phyloP scores from a whole-genome alignment of 2,329 filamentous ascomycete species.

The Escovopsis sp. region DNA sequence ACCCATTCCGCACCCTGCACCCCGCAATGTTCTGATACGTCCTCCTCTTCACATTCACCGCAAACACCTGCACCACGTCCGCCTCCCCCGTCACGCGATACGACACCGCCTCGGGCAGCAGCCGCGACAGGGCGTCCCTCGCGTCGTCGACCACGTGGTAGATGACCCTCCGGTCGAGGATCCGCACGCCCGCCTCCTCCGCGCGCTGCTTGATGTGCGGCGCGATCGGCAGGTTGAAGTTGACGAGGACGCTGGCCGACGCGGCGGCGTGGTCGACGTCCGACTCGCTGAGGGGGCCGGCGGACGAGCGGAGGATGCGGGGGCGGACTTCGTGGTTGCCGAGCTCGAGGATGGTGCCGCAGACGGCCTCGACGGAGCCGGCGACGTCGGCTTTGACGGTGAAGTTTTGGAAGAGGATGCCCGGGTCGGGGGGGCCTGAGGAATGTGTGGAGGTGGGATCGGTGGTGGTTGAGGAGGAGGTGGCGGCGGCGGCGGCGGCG shows the following conservation, averaged over 20 bases:
- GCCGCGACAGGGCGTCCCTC: conserved; percentile 49
- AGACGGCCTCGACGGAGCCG: conserved; percentile 83
- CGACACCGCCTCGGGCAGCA: conserved; percentile 50
- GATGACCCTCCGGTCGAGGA: conserved; percentile 78
- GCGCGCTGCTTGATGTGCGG: conserved; percentile 55
- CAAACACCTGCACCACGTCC: conserved; percentile 68
- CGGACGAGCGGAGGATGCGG: conserved; percentile 58
- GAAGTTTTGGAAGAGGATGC: conserved; percentile 52
- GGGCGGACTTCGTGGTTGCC: conserved; percentile 74
- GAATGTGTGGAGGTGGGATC: conserved; percentile 21
- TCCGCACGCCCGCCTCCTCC: conserved; percentile 52
- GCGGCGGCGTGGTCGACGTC: conserved; percentile 78
- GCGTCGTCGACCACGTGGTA: conserved; percentile 66
- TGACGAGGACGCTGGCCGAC: conserved; percentile 62
- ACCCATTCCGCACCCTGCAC: conserved; percentile 72
- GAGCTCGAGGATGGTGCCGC: conserved; percentile 58
- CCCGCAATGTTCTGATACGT: conserved; percentile 66
- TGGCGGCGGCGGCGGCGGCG: no score
- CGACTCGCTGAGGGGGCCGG: conserved; percentile 68
- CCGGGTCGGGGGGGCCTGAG: conserved; percentile 19
- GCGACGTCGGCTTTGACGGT: conserved; percentile 86
- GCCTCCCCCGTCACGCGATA: conserved; percentile 73
- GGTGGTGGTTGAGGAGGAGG: no score
- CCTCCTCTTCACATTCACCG: conserved; percentile 63
- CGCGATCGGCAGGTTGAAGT: conserved; percentile 66